Conservation (phyloP, 2,329 filamentous ascomycete genomes). For the Aspergillus sojae region DNA sequence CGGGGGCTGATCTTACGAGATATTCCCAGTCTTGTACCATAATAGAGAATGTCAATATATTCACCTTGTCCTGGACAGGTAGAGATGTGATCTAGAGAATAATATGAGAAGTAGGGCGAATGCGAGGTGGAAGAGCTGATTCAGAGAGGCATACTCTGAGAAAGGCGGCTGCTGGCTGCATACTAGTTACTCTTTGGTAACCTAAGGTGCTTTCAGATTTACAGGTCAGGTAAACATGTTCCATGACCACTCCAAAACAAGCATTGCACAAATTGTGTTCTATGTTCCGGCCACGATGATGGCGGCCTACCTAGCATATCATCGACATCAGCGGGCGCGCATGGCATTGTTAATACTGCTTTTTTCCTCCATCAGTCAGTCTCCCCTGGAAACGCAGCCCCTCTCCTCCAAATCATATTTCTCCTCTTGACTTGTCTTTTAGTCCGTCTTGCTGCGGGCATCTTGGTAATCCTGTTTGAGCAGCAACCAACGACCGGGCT, state of each 20-base stretch:
- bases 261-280: not conserved
- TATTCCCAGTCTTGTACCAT: too few relatives aligned
- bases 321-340: not conserved
- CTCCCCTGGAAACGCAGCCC: not conserved
- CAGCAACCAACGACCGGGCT: conserved; percentile 10
- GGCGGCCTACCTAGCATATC: not conserved
- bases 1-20: too few relatives aligned
- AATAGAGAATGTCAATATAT: too few relatives aligned
- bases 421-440: not conserved
- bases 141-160: too few relatives aligned
- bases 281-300: not conserved
- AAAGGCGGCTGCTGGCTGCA: too few relatives aligned
- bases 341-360: not conserved
- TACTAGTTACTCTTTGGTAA: too few relatives aligned
- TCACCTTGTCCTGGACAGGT: too few relatives aligned
- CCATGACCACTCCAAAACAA: not conserved
- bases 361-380: not conserved
- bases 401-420: not conserved
- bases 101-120: too few relatives aligned
- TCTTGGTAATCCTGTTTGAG: not conserved
- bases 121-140: too few relatives aligned
- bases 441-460: not conserved
- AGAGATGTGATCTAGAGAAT: too few relatives aligned
- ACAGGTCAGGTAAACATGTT: not conserved
- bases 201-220: too few relatives aligned